These are phyloP conservation scores for Citrullus mucosospermus DNA, from an alignment of 306 rosid genomes.

Conservation along the genomic window DNA sequence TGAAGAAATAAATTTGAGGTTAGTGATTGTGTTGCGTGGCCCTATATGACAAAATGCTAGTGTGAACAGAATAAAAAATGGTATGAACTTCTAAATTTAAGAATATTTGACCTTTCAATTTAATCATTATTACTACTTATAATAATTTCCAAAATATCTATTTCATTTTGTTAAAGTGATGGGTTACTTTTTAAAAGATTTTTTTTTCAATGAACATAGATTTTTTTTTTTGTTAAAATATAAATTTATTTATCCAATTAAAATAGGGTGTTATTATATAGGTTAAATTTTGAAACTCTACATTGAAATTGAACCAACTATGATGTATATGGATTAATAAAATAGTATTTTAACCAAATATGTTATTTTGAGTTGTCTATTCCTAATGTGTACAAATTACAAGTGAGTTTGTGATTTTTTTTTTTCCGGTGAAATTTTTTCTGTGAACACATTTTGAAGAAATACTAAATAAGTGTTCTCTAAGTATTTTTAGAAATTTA, in stretches of 20 bases:
- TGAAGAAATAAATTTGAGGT: background rate
- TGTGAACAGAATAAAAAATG: slow-evolving; percentile 3
- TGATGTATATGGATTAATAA: no score
- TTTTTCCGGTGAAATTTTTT: no score
- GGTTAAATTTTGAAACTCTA: no score
- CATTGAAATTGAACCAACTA: no score
- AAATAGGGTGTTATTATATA: no score
- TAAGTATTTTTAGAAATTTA: no score
- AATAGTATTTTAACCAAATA: no score
- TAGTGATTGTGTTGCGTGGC: slow-evolving; percentile 2
- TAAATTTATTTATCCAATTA: background rate
- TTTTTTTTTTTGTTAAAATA: background rate
- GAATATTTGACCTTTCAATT: slow-evolving; percentile 3
- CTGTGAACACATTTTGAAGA: no score
- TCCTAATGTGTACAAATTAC: no score
- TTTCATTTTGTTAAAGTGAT: background rate
- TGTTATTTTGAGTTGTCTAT: no score
- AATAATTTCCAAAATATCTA: background rate
- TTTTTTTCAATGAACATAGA: background rate
- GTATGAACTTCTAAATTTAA: background rate
- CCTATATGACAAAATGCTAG: background rate
- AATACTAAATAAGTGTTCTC: no score
- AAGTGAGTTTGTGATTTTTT: no score
- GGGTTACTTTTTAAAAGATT: background rate
- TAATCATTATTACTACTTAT: background rate